Conservation (phyloP, 192 early-diverging fungal species). For the Linnemannia schmuckeri region DNA sequence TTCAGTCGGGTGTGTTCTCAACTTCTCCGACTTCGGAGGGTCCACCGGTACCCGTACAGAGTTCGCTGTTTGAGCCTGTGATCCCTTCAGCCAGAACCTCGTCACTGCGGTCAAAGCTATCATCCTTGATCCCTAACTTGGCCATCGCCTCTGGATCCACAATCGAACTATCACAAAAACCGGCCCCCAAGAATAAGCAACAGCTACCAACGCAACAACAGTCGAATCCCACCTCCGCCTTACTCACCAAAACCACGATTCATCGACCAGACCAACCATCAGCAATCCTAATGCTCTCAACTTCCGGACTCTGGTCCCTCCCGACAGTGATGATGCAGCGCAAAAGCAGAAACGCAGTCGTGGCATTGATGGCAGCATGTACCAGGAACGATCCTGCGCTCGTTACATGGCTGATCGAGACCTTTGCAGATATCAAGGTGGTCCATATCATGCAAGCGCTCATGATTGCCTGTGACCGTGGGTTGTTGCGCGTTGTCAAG, state of each 20-base stretch:
- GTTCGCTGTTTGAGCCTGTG: conserved; percentile 1
- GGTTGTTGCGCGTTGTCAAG: conserved; percentile 22
- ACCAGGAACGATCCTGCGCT: conserved; percentile 37
- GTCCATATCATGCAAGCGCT: conserved; percentile 48
- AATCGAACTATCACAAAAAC: neutral
- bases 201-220: neutral
- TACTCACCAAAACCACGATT: neutral
- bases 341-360: conserved; percentile 39
- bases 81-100: conserved; percentile 26
- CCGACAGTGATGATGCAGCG: conserved; percentile 48
- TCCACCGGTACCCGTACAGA: neutral
- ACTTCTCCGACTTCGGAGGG: neutral
- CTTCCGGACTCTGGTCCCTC: conserved; percentile 16
- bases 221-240: neutral
- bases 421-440: conserved; percentile 49
- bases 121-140: neutral
- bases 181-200: neutral
- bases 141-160: neutral
- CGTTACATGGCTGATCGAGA: conserved; percentile 44
- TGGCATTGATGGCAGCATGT: conserved; percentile 48
- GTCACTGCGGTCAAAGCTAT: conserved; percentile 4
- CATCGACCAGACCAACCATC: neutral
- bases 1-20: neutral
- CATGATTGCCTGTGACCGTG: conserved; percentile 47
- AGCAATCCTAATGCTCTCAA: conserved; percentile 34